Percentiles rank a stretch among this genome's conserved stretches.
Conservation (phyloP, 495 filamentous ascomycete genomes). For the Aspergillus taichungensis region DNA sequence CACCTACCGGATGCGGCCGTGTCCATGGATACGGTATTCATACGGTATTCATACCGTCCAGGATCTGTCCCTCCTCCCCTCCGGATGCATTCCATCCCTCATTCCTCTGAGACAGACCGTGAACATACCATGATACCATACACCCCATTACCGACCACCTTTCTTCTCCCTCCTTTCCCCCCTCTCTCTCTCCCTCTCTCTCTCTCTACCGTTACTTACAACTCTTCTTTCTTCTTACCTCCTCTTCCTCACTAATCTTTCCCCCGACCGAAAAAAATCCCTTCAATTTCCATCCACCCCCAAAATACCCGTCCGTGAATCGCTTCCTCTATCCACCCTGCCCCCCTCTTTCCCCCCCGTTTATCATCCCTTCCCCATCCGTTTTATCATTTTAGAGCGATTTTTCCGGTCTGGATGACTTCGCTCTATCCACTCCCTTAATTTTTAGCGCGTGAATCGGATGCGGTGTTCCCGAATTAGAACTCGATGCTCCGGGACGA, state of each 20-base stretch:
- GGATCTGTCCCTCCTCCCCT: not conserved
- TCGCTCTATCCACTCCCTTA: slow-evolving; percentile 34
- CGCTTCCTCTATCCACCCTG: slow-evolving; percentile 11
- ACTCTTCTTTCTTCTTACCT: no score
- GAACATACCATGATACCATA: not conserved
- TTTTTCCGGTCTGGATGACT: slow-evolving; percentile 44
- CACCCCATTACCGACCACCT: not conserved
- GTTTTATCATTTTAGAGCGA: slow-evolving; percentile 48
- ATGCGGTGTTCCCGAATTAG: slow-evolving; percentile 48
- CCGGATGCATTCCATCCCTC: slow-evolving; percentile 1
- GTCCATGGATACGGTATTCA: not conserved
- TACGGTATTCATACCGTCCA: not conserved
- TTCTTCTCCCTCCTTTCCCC: slow-evolving; percentile 1
- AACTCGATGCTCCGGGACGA: slow-evolving; percentile 49
- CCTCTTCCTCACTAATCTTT: no score
- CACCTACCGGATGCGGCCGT: not conserved
- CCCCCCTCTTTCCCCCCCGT: slow-evolving; percentile 17
- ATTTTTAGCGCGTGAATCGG: slow-evolving; percentile 48
- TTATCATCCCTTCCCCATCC: slow-evolving; percentile 35
- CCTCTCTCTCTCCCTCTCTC: not conserved
- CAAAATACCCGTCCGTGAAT: slow-evolving; percentile 14
- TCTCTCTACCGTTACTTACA: no score
- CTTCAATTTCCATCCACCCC: slow-evolving; percentile 9
- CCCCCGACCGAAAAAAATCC: slow-evolving; percentile 4
- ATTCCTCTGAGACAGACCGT: slow-evolving; percentile 5